Conservation (phyloP, 2,329 filamentous ascomycete genomes). For the Cadophora gregata region DNA sequence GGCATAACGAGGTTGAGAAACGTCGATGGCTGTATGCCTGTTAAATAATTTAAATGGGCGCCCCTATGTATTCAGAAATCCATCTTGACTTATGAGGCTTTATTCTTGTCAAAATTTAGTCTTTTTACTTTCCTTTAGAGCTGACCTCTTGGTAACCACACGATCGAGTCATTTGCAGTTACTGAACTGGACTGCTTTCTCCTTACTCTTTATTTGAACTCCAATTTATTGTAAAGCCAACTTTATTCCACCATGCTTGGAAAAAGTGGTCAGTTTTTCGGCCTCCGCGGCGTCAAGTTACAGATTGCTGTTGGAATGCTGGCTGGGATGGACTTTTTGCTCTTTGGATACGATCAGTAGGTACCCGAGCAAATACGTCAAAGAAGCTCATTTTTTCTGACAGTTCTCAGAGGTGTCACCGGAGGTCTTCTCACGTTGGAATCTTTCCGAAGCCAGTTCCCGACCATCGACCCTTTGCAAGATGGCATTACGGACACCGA, state of each 20-base stretch:
- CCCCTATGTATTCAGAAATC: not conserved
- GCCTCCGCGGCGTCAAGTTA: slow-evolving; percentile 68
- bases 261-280: slow-evolving; percentile 57
- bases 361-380: not conserved
- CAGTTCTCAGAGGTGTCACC: slow-evolving; percentile 46
- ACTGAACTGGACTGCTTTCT: not conserved
- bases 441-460: slow-evolving; percentile 60
- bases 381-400: not conserved
- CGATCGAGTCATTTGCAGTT: too few species aligned
- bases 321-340: slow-evolving; percentile 74
- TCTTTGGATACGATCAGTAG: slow-evolving; percentile 55
- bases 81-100: too few species aligned
- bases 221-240: not conserved
- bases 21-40: too few species aligned
- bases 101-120: too few species aligned
- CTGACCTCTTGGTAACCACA: too few species aligned
- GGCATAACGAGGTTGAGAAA: not conserved
- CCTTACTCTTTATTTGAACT: not conserved
- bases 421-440: slow-evolving; percentile 51
- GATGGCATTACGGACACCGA: not conserved
- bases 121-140: too few species aligned
- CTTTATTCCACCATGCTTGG: slow-evolving; percentile 19
- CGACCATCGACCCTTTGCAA: slow-evolving; percentile 51
- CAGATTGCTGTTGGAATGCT: slow-evolving; percentile 74
- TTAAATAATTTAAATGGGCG: not conserved